Conservation (phyloP, 805 yeast species). For the Saturnispora mendoncae region DNA sequence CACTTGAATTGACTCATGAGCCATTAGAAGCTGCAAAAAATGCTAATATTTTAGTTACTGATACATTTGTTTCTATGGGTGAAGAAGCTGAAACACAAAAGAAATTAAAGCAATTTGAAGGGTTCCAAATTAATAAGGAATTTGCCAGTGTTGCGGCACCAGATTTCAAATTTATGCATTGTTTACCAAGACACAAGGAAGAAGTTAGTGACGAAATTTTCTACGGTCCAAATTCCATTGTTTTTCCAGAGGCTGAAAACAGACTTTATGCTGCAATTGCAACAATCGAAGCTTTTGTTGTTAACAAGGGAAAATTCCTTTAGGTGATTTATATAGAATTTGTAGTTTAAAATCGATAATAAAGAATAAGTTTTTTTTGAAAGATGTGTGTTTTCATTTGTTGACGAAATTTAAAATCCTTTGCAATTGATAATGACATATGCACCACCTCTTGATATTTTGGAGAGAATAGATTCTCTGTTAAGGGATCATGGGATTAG, state of each 20-base stretch:
- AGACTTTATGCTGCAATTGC: conserved; percentile 95
- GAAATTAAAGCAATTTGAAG: conserved; percentile 72
- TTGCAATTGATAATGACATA: background rate
- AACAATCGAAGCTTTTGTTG: conserved; percentile 80
- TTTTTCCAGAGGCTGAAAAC: conserved; percentile 94
- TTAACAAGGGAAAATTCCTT: conserved; percentile 60
- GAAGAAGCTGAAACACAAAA: conserved; percentile 71
- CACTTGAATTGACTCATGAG: conserved; percentile 55
- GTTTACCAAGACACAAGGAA: conserved; percentile 90
- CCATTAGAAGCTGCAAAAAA: conserved; percentile 64
- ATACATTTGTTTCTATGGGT: conserved; percentile 98
- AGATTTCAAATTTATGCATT: conserved; percentile 92
- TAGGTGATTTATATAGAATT: background rate
- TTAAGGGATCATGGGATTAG: conserved; percentile 1
- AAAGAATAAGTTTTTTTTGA: background rate
- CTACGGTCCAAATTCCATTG: conserved; percentile 74
- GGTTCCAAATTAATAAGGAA: conserved; percentile 72
- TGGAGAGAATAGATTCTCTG: conserved; percentile 1
- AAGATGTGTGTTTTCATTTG: background rate
- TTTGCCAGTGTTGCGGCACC: conserved; percentile 57
- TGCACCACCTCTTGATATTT: conserved; percentile 1
- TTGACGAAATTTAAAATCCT: background rate
- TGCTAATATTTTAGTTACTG: conserved; percentile 85
- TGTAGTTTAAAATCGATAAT: background rate
- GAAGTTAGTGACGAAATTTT: conserved; percentile 93